Conservation (phyloP, 2,329 filamentous ascomycete species). For the Xylariomycetidae sp. region DNA sequence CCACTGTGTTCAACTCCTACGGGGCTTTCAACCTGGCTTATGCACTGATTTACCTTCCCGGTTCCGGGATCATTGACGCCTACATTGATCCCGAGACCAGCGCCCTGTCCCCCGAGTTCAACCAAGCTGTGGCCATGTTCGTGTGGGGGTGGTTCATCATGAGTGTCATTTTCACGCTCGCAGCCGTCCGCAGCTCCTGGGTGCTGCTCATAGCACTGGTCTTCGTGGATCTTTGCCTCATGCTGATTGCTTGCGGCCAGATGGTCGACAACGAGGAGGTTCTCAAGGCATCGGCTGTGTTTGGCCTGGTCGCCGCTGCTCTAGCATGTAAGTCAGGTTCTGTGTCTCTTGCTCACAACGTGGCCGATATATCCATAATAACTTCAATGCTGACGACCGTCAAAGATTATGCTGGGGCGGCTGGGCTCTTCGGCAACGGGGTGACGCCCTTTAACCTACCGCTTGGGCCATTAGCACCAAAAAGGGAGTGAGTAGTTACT, state of each 20-base stretch:
- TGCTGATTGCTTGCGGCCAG: slow-evolving; percentile 17
- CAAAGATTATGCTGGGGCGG: neutral
- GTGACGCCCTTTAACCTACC: neutral
- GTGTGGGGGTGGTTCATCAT: slow-evolving; percentile 24
- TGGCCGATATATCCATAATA: no score
- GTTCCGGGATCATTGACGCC: slow-evolving; percentile 30
- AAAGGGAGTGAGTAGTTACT: no score
- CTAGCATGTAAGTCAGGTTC: slow-evolving; percentile 16
- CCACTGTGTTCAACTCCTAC: slow-evolving; percentile 34
- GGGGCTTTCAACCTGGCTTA: slow-evolving; percentile 35
- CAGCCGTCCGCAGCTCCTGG: slow-evolving; percentile 18
- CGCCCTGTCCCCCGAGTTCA: slow-evolving; percentile 16
- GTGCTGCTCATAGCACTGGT: slow-evolving; percentile 15
- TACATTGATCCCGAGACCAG: slow-evolving; percentile 29
- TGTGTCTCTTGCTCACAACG: no score
- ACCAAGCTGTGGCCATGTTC: slow-evolving; percentile 22
- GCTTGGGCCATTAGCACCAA: no score
- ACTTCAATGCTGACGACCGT: no score
- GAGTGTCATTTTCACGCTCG: slow-evolving; percentile 22
- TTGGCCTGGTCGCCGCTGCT: slow-evolving; percentile 16
- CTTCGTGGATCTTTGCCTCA: slow-evolving; percentile 18
- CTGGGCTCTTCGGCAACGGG: neutral
- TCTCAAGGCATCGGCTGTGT: slow-evolving; percentile 18
- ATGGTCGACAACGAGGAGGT: slow-evolving; percentile 13
- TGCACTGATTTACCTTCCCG: slow-evolving; percentile 33